These are phyloP conservation scores for Phytophthora multivora DNA, from an alignment of 352 stramenopile species.

Conservation along the genomic window DNA sequence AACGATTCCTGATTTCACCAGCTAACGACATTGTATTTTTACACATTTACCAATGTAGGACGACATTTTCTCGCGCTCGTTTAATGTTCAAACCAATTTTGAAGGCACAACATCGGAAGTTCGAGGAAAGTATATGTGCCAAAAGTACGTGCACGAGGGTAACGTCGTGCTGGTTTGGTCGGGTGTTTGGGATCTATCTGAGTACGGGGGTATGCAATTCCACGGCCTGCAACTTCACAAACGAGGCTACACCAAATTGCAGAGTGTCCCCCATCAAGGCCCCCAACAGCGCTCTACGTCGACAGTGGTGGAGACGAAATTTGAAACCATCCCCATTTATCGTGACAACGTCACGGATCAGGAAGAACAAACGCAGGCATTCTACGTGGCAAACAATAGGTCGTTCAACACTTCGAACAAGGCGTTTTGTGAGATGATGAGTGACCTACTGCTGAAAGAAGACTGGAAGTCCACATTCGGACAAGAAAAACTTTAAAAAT, in stretches of 20 bases:
- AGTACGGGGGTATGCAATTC: neutral
- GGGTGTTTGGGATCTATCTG: neutral
- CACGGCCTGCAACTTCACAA: constrained; percentile 8
- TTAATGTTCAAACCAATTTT: neutral
- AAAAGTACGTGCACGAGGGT: neutral
- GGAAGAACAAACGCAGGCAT: constrained; percentile 16
- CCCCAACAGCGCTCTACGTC: constrained; percentile 6
- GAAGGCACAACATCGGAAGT: neutral
- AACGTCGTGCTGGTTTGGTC: neutral
- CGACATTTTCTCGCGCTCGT: neutral
- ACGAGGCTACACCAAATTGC: constrained; percentile 24
- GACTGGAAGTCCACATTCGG: constrained; percentile 38
- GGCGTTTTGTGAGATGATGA: constrained; percentile 23
- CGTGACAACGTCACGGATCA: constrained; percentile 42
- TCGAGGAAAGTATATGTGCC: neutral
- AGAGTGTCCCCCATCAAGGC: constrained; percentile 1
- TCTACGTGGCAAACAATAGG: constrained; percentile 22
- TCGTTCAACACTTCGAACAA: constrained; percentile 22
- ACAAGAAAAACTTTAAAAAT: neutral
- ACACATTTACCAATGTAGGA: neutral
- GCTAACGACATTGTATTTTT: neutral
- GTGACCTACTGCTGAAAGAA: constrained; percentile 2
- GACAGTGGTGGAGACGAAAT: constrained; percentile 47
- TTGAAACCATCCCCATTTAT: constrained; percentile 47
- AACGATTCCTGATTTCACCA: no score